Evolutionary conservation across 2,329 filamentous ascomycete species (phyloP).

Genomic region (Clonostachys rosea): DNA sequence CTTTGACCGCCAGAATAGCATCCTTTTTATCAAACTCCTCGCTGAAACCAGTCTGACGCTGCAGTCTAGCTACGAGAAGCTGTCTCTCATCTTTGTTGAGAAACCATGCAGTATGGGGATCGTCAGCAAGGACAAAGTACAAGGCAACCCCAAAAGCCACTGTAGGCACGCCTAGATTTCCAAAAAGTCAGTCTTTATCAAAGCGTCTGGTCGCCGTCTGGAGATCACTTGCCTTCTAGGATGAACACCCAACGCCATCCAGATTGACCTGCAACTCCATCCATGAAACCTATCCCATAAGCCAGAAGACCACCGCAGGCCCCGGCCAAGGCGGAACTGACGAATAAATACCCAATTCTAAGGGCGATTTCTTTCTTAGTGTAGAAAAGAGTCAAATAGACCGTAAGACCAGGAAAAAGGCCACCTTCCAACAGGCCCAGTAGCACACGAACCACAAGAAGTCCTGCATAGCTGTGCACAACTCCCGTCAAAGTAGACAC

Average conservation of each 20-base stretch:
- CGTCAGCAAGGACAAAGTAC: constrained; percentile 10
- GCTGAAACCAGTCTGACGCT: constrained; percentile 22
- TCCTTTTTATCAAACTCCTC: constrained; percentile 44
- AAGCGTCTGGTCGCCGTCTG: constrained; percentile 26
- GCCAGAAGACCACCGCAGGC: constrained; percentile 16
- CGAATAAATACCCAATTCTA: constrained; percentile 28
- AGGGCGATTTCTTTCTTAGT: constrained; percentile 46
- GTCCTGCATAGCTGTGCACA: constrained; percentile 37
- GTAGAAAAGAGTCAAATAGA: constrained; percentile 19
- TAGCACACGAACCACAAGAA: constrained; percentile 40
- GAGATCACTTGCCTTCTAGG: constrained; percentile 45
- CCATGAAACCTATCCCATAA: constrained; percentile 38
- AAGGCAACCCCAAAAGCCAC: constrained; percentile 15
- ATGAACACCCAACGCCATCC: constrained; percentile 44
- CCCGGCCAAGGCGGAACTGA: constrained; percentile 29
- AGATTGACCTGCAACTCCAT: constrained; percentile 40
- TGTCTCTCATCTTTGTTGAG: constrained; percentile 19
- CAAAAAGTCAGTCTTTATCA: too few species aligned
- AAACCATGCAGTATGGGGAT: constrained; percentile 2
- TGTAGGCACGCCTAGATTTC: constrained; percentile 31
- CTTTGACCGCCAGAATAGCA: constrained; percentile 55
- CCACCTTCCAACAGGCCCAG: constrained; percentile 45
- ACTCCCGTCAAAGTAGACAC: constrained; percentile 51
- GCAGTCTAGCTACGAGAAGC: constrained; percentile 6
- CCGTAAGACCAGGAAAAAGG: constrained; percentile 17